Evolutionary conservation across 225 moss, liverwort and hornwort genomes (phyloP), one percentile per base, ranked within the genome.

Genomic region (Physcomitrium patens): DNA sequence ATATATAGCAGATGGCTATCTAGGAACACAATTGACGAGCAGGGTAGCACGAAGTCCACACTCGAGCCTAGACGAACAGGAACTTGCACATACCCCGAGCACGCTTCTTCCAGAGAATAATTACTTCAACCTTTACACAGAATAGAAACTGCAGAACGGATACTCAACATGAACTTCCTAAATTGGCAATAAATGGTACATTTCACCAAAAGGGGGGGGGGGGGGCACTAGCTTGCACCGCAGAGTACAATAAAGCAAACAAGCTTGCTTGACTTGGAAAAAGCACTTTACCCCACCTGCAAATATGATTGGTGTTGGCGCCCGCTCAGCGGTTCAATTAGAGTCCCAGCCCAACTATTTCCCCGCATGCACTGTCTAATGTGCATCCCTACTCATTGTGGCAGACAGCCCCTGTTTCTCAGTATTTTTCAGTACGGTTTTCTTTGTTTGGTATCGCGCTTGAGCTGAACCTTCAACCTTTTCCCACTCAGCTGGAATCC

Each of bases 401-500:
- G 77, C 69, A 82, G 75, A 62, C 69, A 78, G 68, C 69, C 79
- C 81, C 76, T 56, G 46, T 55, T 47, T 42, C 63, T 76, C 67
- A 26, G 57, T 51, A 70, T 66, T 20, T 56, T 78, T 90, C 79
- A 95, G 75, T 95, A 95, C 10, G 95, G 95, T 82, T 95, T 95
- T 85, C 95, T 89, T 83, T 95, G 95, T 78, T 95, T 95, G 20
- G 95, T 91, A 74, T 94, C 95, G 68, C 95, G 88, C 80, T 95
- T 95, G 69, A 95, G 82, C 78, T 95, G 95, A 62, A 95, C 95
- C 76, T 95, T 95, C 68, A 95, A 82, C 82, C 95, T 86, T 85
- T 95, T 95, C 50, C 95, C 93, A 68, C 95, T 93, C 46, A 95
- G 86, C 85, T 95, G 93, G 81, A 93, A 95, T 22, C 95, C 95